These are phyloP conservation scores for Pulveroboletus sp. DNA, from an alignment of 768 basidiomycete genomes.

Conservation along the genomic window DNA sequence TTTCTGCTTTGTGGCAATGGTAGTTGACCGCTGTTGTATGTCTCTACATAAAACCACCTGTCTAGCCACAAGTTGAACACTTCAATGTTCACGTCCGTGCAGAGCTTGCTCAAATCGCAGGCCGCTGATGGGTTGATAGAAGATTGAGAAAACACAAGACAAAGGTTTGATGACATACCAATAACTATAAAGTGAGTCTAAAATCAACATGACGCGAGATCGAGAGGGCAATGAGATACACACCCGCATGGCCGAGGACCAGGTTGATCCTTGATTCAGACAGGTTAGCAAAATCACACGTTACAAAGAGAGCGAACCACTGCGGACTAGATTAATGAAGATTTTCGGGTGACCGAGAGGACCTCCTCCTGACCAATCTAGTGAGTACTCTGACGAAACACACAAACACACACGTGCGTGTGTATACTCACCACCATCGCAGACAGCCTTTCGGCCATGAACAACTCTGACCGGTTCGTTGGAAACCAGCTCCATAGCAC, in stretches of 20 bases:
- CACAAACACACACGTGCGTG: not conserved
- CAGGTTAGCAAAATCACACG: constrained; percentile 5
- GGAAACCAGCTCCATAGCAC: constrained; percentile 86
- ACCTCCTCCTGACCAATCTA: constrained; percentile 65
- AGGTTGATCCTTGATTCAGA: constrained; percentile 71
- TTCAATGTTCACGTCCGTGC: constrained; percentile 49
- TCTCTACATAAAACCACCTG: constrained; percentile 8
- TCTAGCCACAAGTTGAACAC: not conserved
- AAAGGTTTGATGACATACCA: constrained; percentile 36
- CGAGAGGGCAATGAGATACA: constrained; percentile 30
- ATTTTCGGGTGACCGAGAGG: constrained; percentile 96
- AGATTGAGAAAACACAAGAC: not conserved
- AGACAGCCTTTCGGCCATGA: constrained; percentile 78
- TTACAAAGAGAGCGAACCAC: not conserved
- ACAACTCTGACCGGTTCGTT: constrained; percentile 84
- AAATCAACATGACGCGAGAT: constrained; percentile 5
- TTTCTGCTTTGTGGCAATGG: constrained; percentile 4
- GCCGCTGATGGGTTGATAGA: constrained; percentile 48
- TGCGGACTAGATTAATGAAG: constrained; percentile 86
- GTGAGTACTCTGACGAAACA: constrained; percentile 11
- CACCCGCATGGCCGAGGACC: constrained; percentile 89
- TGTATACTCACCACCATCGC: constrained; percentile 82
- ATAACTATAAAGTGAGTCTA: constrained; percentile 35
- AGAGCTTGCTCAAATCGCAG: constrained; percentile 84
- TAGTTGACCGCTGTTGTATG: constrained; percentile 9